Conservation (phyloP, 1,139 yeast genomes). For the Suhomyces bolitotheri region DNA sequence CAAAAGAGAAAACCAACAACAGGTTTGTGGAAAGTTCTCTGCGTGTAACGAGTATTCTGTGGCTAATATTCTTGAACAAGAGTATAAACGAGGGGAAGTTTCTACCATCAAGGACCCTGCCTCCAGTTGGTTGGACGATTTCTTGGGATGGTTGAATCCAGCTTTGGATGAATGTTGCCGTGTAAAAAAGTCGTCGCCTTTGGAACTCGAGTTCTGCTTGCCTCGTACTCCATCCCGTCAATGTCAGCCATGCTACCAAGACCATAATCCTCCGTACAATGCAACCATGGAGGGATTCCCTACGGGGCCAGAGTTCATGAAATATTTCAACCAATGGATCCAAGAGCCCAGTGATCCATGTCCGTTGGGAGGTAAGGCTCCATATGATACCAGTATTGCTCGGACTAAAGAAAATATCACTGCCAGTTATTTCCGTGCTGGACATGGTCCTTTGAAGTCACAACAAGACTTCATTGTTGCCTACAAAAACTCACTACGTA, state of each 20-base stretch:
- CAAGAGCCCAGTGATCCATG: slow-evolving; percentile 85
- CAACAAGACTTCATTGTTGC: slow-evolving; percentile 85
- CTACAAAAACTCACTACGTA: slow-evolving; percentile 69
- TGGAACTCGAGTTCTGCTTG: slow-evolving; percentile 53
- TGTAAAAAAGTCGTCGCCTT: slow-evolving; percentile 42
- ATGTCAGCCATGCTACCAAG: slow-evolving; percentile 69
- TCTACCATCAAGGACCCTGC: slow-evolving; percentile 80
- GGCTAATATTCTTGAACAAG: slow-evolving; percentile 85
- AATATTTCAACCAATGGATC: slow-evolving; percentile 79
- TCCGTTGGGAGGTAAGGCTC: slow-evolving; percentile 95
- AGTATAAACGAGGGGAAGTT: slow-evolving; percentile 60
- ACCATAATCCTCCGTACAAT: slow-evolving; percentile 61
- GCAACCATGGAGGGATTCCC: slow-evolving; percentile 85
- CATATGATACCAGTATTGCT: slow-evolving; percentile 66
- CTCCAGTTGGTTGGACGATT: slow-evolving; percentile 93
- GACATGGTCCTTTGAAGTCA: slow-evolving; percentile 79
- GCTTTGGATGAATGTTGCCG: slow-evolving; percentile 84
- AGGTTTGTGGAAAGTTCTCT: slow-evolving; percentile 83
- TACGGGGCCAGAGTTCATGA: slow-evolving; percentile 69
- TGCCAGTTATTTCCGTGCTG: slow-evolving; percentile 72
- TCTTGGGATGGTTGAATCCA: slow-evolving; percentile 84
- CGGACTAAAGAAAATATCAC: slow-evolving; percentile 41
- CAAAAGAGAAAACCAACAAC: slow-evolving; percentile 59
- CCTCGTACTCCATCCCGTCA: slow-evolving; percentile 69
- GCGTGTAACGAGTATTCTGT: slow-evolving; percentile 78